Percentiles rank a stretch among this genome's conserved stretches.
Conservation (phyloP, 352 stramenopile genomes). For the Thalassiosira allenii region DNA sequence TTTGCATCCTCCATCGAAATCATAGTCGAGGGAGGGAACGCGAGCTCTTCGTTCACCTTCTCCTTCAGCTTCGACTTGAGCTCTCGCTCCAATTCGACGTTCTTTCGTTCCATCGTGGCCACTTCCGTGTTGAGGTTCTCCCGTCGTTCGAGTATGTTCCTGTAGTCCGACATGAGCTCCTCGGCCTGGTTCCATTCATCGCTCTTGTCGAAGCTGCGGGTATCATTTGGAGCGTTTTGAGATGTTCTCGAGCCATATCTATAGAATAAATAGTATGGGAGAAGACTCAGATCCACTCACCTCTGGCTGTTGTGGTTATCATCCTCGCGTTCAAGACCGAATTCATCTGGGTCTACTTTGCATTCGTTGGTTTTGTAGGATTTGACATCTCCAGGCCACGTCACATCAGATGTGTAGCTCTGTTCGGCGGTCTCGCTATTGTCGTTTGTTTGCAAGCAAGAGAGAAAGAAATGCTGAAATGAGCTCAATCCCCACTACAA, state of each 20-base stretch:
- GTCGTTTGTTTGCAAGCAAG: slow-evolving; percentile 3
- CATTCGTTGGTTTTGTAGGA: slow-evolving; percentile 12
- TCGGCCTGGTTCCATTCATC: slow-evolving; percentile 60
- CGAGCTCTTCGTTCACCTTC: slow-evolving; percentile 46
- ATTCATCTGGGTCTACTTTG: slow-evolving; percentile 19
- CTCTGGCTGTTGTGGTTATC: slow-evolving; percentile 16
- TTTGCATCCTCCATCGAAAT: slow-evolving; percentile 13
- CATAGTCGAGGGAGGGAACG: slow-evolving; percentile 46
- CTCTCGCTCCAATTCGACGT: slow-evolving; percentile 37
- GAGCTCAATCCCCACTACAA: no score
- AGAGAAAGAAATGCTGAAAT: background rate
- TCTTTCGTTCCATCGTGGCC: slow-evolving; percentile 17
- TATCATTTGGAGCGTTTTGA: background rate
- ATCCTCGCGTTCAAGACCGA: slow-evolving; percentile 35
- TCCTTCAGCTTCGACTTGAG: slow-evolving; percentile 44
- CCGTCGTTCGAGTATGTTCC: slow-evolving; percentile 45
- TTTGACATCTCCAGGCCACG: slow-evolving; percentile 15
- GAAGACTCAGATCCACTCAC: no score
- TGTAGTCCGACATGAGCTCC: slow-evolving; percentile 51
- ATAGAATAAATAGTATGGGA: no score
- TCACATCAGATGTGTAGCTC: slow-evolving; percentile 39
- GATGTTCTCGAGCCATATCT: no score
- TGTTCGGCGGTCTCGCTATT: slow-evolving; percentile 19
- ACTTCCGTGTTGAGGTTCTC: slow-evolving; percentile 39
- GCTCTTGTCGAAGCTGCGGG: slow-evolving; percentile 19